Evolutionary conservation across 768 basidiomycete genomes (phyloP), one percentile per base, ranked within the genome.

Genomic region (Russula compacta): DNA sequence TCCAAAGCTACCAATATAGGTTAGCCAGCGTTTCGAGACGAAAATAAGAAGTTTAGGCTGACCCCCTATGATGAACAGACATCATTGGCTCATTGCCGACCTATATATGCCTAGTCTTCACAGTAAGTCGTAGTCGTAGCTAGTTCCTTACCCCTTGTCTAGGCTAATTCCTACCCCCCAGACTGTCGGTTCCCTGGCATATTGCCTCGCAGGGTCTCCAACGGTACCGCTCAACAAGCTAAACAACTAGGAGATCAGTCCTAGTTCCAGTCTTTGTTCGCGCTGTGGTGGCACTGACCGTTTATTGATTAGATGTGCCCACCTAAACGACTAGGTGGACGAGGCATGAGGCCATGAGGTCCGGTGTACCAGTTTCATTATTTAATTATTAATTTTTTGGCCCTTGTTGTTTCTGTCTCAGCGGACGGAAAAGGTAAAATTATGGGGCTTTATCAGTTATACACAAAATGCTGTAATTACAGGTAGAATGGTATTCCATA

Each of bases 401-500:
- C 21, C 15, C 32, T 24, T 46, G 10, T 21, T 19, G 19, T 24
- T 15, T 17, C 21, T 19, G 19, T 24, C 24, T 17, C 21, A 6
- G n/a, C 6, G 42, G 17, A 32, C 12, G 12, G 24, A 12, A 40
- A 24, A 9, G 11, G 6, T 49, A 32, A 32, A 36, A 53, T 35
- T 53, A 7, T 10, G 17, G 42, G 9, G 36, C 7, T 43, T 1
- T 32, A 42, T 39, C 14, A 12, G 42, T 50, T 50, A 56, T 39
- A 29, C n/a, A 29, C 2, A 33, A 46, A 54, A 7, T 53, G 42
- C 39, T n/a, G 21, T 50, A 51, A 57, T 62, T 39, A 83, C 61
- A 97, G 71, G 72, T 91, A 92, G 68, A 95, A 92, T 2, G 97
- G 97, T 67, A 99, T 87, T 2, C 97, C 97, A 70, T 98, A 98